Evolutionary conservation across 225 moss, liverwort and hornwort species (phyloP).

Genomic region (Neckera pumila): DNA sequence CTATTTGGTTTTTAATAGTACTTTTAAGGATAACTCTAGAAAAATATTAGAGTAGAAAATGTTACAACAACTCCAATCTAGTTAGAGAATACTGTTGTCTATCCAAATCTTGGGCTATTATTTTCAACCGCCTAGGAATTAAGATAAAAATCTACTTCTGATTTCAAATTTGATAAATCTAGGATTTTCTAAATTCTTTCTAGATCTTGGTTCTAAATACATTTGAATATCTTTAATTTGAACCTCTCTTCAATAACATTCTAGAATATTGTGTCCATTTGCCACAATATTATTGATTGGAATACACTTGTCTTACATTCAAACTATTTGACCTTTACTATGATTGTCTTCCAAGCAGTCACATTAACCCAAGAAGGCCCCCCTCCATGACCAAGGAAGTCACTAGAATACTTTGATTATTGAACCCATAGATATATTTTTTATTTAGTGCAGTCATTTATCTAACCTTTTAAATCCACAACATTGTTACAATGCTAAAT

Average conservation of each 20-base stretch:
- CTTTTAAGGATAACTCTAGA: not conserved
- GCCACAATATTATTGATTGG: no score
- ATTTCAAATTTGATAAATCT: not conserved
- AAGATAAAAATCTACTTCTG: not conserved
- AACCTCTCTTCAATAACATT: not conserved
- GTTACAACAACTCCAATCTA: not conserved
- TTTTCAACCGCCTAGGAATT: accelerated
- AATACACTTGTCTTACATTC: no score
- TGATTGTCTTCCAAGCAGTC: no score
- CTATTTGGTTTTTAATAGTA: not conserved
- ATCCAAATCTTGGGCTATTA: not conserved
- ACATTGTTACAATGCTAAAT: no score
- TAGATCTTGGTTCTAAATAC: not conserved
- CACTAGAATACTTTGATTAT: no score
- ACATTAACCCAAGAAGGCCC: no score
- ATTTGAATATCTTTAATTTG: not conserved
- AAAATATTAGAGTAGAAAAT: not conserved
- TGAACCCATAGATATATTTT: no score
- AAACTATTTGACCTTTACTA: no score
- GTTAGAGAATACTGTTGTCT: accelerated
- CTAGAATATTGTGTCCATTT: not conserved
- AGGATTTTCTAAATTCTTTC: not conserved
- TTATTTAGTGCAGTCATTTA: no score
- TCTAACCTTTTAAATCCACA: no score
- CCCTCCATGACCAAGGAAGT: no score